These are phyloP conservation scores for Rhodotorula glutinis DNA, from an alignment of 1,284 basidiomycete genomes.

Conservation along the genomic window DNA sequence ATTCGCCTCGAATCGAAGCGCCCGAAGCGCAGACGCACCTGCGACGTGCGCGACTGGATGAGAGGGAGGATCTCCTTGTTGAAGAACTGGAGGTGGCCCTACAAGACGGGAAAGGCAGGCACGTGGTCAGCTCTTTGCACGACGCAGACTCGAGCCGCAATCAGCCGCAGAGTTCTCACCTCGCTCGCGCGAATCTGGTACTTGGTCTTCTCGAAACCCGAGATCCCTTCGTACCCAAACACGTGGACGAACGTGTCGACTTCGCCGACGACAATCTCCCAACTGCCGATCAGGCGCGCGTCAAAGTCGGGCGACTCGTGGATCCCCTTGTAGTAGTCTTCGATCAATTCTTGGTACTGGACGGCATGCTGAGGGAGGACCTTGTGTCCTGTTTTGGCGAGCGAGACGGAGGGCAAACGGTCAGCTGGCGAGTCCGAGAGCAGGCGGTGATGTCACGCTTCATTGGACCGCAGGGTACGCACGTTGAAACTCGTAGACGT, in stretches of 20 bases:
- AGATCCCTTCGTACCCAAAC: conserved; percentile 84
- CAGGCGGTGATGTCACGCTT: too few relatives aligned
- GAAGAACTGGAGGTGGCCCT: conserved; percentile 69
- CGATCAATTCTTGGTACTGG: conserved; percentile 67
- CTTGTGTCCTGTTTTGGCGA: conserved; percentile 63
- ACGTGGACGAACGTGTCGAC: conserved; percentile 83
- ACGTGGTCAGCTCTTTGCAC: background rate
- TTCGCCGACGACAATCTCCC: conserved; percentile 81
- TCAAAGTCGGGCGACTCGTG: conserved; percentile 67
- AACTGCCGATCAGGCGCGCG: conserved; percentile 83
- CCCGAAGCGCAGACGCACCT: conserved; percentile 46
- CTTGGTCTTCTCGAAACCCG: conserved; percentile 62
- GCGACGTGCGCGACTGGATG: conserved; percentile 60
- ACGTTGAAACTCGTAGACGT: conserved; percentile 79
- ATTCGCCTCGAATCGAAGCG: background rate
- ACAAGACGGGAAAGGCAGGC: background rate
- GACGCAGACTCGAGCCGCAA: too few relatives aligned
- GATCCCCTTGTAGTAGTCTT: conserved; percentile 74
- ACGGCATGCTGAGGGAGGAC: conserved; percentile 74
- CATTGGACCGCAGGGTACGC: too few relatives aligned
- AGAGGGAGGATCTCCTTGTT: conserved; percentile 44
- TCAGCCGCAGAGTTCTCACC: too few relatives aligned
- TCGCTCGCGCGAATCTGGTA: conserved; percentile 60
- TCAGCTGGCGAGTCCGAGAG: too few relatives aligned
- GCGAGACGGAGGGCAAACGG: background rate